These are phyloP conservation scores for Wallacemonas sp. DNA, from an alignment of 208 protist species.

Conservation along the genomic window DNA sequence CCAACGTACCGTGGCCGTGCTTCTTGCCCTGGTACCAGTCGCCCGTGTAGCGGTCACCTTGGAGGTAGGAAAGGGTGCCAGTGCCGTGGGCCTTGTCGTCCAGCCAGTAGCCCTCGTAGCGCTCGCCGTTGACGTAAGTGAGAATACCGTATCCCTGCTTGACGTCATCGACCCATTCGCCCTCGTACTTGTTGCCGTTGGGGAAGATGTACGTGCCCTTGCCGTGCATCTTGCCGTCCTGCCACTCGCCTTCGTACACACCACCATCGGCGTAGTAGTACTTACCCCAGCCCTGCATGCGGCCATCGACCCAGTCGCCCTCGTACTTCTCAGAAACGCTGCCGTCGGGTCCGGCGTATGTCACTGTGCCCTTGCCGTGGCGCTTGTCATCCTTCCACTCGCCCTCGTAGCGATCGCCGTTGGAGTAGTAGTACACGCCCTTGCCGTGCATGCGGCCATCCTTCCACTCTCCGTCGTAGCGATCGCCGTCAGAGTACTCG, in stretches of 20 bases:
- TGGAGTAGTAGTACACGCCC: constrained; percentile 89
- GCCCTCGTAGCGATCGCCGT: constrained; percentile 91
- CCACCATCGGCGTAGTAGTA: constrained; percentile 94
- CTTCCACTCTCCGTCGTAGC: constrained; percentile 93
- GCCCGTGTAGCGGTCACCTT: constrained; percentile 91
- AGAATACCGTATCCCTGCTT: constrained; percentile 93
- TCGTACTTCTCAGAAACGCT: constrained; percentile 93
- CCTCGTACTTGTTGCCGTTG: constrained; percentile 95
- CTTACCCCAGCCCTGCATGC: constrained; percentile 95
- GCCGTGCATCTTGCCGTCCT: constrained; percentile 92
- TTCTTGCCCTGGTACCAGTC: constrained; percentile 92
- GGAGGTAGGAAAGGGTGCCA: constrained; percentile 88
- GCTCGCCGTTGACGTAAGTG: constrained; percentile 88
- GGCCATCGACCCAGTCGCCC: constrained; percentile 92
- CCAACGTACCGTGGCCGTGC: constrained; percentile 85
- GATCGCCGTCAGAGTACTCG: constrained; percentile 91
- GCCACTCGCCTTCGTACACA: constrained; percentile 92
- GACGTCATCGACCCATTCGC: constrained; percentile 92
- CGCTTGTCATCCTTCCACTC: constrained; percentile 94
- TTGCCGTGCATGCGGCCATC: constrained; percentile 94
- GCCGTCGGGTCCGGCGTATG: constrained; percentile 91
- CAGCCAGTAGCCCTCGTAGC: constrained; percentile 89
- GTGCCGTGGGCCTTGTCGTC: constrained; percentile 90
- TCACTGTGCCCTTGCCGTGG: constrained; percentile 90
- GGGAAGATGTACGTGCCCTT: constrained; percentile 93